Conservation (phyloP, 1,284 basidiomycete genomes). For the Entoloma clypeatum region DNA sequence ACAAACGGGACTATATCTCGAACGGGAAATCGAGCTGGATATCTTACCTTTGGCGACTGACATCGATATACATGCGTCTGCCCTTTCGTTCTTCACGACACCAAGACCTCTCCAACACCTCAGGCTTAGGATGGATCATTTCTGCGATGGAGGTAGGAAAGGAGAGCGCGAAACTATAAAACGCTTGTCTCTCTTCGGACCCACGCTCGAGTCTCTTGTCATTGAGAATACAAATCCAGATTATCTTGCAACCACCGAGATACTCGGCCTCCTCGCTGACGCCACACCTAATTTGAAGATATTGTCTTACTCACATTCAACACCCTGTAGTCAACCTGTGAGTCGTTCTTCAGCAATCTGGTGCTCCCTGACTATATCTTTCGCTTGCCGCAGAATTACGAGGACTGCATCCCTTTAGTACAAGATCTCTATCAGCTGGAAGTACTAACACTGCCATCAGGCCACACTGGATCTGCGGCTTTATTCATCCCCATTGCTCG, state of each 20-base stretch:
- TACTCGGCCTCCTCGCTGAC: slow-evolving; percentile 11
- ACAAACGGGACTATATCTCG: slow-evolving; percentile 11
- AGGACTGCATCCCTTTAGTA: no score
- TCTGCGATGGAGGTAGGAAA: background rate
- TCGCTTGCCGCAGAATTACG: no score
- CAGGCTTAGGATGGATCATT: slow-evolving; percentile 12
- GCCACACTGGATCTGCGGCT: no score
- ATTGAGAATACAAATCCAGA: slow-evolving; percentile 12
- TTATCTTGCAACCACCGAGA: slow-evolving; percentile 5
- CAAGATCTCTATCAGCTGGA: no score
- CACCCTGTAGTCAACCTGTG: background rate
- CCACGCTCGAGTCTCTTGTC: slow-evolving; percentile 11
- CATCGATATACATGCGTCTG: slow-evolving; percentile 16
- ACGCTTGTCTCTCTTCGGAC: slow-evolving; percentile 13
- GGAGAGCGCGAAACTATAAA: slow-evolving; percentile 10
- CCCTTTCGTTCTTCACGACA: slow-evolving; percentile 10
- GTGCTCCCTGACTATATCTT: background rate
- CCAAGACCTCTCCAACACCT: slow-evolving; percentile 12
- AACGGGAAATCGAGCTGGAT: slow-evolving; percentile 6
- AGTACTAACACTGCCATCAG: no score
- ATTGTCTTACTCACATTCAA: slow-evolving; percentile 5
- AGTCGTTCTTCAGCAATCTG: background rate
- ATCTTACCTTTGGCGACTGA: slow-evolving; percentile 14
- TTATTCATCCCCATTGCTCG: no score
- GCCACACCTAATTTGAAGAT: slow-evolving; percentile 8